Evolutionary conservation across 129 eudicot genomes (phyloP).

Genomic region (Apium graveolens): DNA sequence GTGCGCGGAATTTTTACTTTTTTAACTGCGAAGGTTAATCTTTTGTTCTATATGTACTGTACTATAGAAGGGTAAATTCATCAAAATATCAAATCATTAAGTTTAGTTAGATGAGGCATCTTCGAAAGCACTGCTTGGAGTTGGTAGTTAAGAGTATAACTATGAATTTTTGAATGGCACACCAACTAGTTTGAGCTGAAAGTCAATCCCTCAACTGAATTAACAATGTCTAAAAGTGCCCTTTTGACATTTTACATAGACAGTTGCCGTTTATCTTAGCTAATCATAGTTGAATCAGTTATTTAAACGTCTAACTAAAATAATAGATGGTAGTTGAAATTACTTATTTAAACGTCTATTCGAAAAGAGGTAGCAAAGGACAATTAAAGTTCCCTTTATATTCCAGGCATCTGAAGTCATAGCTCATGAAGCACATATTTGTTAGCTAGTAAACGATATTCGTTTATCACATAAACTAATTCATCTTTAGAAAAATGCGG

Average conservation of each 20-base stretch:
- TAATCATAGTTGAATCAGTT: not conserved
- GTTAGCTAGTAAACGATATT: not conserved
- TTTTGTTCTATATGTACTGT: not conserved
- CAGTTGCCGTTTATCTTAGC: not conserved
- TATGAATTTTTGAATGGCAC: not conserved
- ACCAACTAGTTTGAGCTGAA: not conserved
- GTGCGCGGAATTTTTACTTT: not conserved
- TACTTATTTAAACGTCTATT: slow-evolving; percentile 1
- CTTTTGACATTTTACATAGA: not conserved
- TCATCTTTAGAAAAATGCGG: slow-evolving; percentile 25
- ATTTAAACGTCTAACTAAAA: slow-evolving; percentile 1
- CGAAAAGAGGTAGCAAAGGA: not conserved
- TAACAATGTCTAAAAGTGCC: not conserved
- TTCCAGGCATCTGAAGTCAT: slow-evolving; percentile 11
- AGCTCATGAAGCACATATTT: not conserved
- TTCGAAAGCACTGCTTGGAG: not conserved
- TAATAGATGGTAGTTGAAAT: not conserved
- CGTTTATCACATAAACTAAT: not conserved
- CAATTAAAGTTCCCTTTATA: not conserved
- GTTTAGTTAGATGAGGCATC: not conserved
- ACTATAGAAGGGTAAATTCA: not conserved
- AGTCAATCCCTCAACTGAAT: not conserved
- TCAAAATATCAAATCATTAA: not conserved
- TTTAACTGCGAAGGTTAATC: not conserved
- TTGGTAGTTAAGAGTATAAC: not conserved